A percentile compares a stretch with the other conserved stretches of the same genome.
These are phyloP conservation scores for Neospora caninum DNA, from an alignment of 169 alveolate species.

Conservation along the genomic window DNA sequence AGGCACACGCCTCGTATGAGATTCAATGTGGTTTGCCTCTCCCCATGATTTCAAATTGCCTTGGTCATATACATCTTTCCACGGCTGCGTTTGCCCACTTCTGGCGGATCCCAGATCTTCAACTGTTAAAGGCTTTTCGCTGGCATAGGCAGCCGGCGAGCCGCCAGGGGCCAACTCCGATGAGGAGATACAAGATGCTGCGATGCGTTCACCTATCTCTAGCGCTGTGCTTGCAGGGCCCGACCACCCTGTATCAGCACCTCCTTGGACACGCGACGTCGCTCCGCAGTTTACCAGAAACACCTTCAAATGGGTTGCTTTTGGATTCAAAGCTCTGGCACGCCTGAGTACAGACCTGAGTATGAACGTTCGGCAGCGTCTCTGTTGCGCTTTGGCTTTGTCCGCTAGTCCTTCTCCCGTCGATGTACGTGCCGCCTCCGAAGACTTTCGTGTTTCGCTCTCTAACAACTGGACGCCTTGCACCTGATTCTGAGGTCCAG, in stretches of 20 bases:
- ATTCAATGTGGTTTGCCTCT: no score
- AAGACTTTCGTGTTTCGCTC: not conserved
- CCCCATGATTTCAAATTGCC: no score
- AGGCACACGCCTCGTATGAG: no score
- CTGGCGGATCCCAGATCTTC: not conserved
- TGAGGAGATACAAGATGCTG: not conserved
- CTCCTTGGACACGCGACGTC: not conserved
- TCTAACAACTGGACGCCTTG: not conserved
- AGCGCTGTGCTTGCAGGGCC: not conserved
- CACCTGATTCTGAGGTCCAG: not conserved
- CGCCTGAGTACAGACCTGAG: not conserved
- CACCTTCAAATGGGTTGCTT: constrained; percentile 11
- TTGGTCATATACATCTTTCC: not conserved
- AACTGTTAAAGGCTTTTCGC: not conserved
- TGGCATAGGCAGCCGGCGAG: not conserved
- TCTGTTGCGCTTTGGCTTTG: not conserved
- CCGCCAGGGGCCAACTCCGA: not conserved
- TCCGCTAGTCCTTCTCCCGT: not conserved
- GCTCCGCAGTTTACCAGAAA: not conserved
- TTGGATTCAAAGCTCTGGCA: constrained; percentile 10
- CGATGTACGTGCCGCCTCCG: not conserved
- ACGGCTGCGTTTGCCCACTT: not conserved
- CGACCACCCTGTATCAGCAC: not conserved
- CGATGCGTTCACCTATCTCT: not conserved
- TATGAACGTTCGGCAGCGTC: not conserved